Evolutionary conservation across 768 basidiomycete genomes (phyloP).

Genomic region (Russula brevipes): DNA sequence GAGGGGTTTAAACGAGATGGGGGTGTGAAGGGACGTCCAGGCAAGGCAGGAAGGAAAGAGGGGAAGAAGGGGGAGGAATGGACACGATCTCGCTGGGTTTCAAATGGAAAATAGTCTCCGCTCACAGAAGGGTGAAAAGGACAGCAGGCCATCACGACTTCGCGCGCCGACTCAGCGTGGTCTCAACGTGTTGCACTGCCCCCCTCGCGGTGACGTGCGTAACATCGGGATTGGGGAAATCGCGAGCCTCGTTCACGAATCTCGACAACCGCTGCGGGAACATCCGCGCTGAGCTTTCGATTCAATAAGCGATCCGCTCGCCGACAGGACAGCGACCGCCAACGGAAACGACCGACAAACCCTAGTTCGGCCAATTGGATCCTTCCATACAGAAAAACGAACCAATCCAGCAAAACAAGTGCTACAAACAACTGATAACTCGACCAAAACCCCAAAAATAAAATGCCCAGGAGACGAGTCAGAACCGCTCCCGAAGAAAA

Average conservation of each 20-base stretch:
- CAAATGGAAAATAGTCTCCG: conserved; percentile 6
- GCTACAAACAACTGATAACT: conserved; percentile 8
- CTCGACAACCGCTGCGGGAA: background rate
- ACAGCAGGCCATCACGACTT: background rate
- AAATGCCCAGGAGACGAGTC: conserved; percentile 5
- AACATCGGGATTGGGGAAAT: background rate
- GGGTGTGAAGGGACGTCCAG: background rate
- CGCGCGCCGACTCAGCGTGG: conserved; percentile 20
- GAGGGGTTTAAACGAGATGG: conserved; percentile 1
- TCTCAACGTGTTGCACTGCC: conserved; percentile 19
- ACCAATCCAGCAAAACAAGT: conserved; percentile 8
- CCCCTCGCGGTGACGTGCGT: background rate
- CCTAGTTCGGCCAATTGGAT: background rate
- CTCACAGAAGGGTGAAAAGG: background rate
- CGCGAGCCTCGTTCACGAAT: background rate
- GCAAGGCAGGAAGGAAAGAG: background rate
- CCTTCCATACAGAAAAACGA: conserved; percentile 2
- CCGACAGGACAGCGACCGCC: conserved; percentile 10
- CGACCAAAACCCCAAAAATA: conserved; percentile 3
- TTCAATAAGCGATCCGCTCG: conserved; percentile 18
- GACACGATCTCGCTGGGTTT: conserved; percentile 15
- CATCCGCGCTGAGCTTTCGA: conserved; percentile 21
- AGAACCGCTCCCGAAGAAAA: conserved; percentile 20
- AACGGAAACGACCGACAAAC: conserved; percentile 12
- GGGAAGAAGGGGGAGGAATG: too few species aligned